phyloP scores from a whole-genome alignment of 1,139 yeast genomes.

The Pichia sp. region DNA sequence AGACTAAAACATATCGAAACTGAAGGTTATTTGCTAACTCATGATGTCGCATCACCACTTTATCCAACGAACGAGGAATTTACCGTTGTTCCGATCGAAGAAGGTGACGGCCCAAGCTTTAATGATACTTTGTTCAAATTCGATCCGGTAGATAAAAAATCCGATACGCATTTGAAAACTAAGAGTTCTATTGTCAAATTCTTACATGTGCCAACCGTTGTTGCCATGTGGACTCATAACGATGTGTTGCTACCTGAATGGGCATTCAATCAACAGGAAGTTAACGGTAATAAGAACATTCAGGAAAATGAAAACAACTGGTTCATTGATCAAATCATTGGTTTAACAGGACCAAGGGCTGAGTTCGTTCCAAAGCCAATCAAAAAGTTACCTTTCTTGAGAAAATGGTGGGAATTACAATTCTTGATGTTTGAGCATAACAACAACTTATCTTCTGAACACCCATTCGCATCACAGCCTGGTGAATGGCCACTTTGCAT shows the following conservation, averaged over 20 bases:
- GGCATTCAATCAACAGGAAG: slow-evolving; percentile 90
- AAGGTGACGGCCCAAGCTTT: slow-evolving; percentile 51
- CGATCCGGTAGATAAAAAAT: slow-evolving; percentile 54
- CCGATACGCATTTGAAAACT: slow-evolving; percentile 55
- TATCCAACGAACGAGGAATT: slow-evolving; percentile 90
- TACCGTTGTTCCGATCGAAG: slow-evolving; percentile 63
- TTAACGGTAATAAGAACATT: slow-evolving; percentile 86
- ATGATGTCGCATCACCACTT: slow-evolving; percentile 96
- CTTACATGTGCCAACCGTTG: slow-evolving; percentile 80
- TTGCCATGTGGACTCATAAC: slow-evolving; percentile 92
- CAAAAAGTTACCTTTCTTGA: slow-evolving; percentile 63
- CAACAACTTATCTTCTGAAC: slow-evolving; percentile 79
- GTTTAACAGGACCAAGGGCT: slow-evolving; percentile 59
- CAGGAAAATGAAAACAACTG: slow-evolving; percentile 66
- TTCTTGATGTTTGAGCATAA: slow-evolving; percentile 86
- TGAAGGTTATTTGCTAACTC: slow-evolving; percentile 74
- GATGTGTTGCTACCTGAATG: slow-evolving; percentile 85
- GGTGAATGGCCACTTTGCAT: slow-evolving; percentile 89
- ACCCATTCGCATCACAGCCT: slow-evolving; percentile 95
- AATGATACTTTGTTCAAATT: slow-evolving; percentile 79
- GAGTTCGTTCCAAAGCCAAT: slow-evolving; percentile 54
- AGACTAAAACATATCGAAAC: slow-evolving; percentile 83
- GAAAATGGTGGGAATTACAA: slow-evolving; percentile 89
- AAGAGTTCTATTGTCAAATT: slow-evolving; percentile 65
- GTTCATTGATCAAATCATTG: slow-evolving; percentile 70